phyloP scores from a whole-genome alignment of 768 basidiomycete species.

The Termitomyces sp. region DNA sequence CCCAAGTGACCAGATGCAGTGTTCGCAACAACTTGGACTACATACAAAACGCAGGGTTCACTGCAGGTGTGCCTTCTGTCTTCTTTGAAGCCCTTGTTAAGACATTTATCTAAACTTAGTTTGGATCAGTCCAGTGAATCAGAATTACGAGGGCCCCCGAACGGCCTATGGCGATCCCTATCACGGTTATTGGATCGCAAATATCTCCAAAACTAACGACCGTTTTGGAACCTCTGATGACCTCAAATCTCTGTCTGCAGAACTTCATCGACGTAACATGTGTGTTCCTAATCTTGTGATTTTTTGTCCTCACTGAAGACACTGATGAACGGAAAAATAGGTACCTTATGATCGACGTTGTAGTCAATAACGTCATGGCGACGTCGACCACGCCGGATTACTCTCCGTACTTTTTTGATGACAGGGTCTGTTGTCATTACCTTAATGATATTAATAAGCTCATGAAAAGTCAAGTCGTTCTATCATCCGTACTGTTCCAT shows the following conservation, averaged over 20 bases:
- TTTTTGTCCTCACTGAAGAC: not conserved
- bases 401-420: slow-evolving; percentile 66
- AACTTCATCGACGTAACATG: slow-evolving; percentile 71
- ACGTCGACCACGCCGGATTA: slow-evolving; percentile 59
- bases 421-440: slow-evolving; percentile 33
- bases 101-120: slow-evolving; percentile 31
- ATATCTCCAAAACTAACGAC: slow-evolving; percentile 56
- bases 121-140: slow-evolving; percentile 81
- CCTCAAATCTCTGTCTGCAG: slow-evolving; percentile 55
- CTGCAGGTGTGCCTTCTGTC: slow-evolving; percentile 46
- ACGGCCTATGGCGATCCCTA: slow-evolving; percentile 80
- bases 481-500: slow-evolving; percentile 82
- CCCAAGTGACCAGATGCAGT: slow-evolving; percentile 21
- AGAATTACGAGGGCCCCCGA: slow-evolving; percentile 70
- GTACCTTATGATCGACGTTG: slow-evolving; percentile 85
- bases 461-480: slow-evolving; percentile 38
- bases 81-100: not conserved
- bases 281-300: slow-evolving; percentile 22
- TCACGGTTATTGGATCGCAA: slow-evolving; percentile 82
- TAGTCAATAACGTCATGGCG: slow-evolving; percentile 85
- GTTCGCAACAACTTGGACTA: slow-evolving; percentile 80
- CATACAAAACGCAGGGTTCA: slow-evolving; percentile 79
- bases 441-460: not conserved
- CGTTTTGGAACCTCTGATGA: slow-evolving; percentile 66
- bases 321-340: slow-evolving; percentile 16